phyloP scores from a whole-genome alignment of 306 rosid species.

The Quercus glauca region DNA sequence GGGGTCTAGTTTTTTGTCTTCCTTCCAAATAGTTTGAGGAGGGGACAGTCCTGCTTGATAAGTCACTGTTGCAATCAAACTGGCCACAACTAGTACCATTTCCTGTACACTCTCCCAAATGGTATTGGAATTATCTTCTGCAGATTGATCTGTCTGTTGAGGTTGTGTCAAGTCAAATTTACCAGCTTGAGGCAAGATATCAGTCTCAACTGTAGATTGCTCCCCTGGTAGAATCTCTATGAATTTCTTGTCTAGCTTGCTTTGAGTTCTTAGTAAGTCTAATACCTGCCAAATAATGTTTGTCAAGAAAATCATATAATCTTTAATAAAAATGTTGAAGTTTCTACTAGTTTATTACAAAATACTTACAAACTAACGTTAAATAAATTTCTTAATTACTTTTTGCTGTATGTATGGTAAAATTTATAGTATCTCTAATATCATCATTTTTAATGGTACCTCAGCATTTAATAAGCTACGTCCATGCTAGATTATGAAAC shows the following conservation, averaged over 20 bases:
- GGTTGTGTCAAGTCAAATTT: constrained; percentile 1
- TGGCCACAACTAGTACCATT: constrained; percentile 12
- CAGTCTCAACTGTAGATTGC: not conserved
- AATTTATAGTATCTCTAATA: too few species aligned
- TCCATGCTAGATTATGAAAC: too few species aligned
- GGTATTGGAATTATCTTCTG: not conserved
- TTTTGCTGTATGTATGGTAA: too few species aligned
- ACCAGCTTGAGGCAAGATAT: not conserved
- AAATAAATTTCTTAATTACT: too few species aligned
- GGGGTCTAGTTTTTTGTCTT: not conserved
- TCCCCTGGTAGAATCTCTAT: constrained; percentile 2
- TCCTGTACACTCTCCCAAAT: not conserved
- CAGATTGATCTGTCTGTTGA: not conserved
- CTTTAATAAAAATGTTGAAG: too few species aligned
- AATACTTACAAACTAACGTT: too few species aligned
- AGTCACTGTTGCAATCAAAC: constrained; percentile 4
- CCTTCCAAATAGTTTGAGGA: not conserved
- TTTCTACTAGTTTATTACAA: too few species aligned
- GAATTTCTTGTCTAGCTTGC: not conserved
- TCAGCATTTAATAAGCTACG: too few species aligned
- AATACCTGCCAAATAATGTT: not conserved
- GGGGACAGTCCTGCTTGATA: not conserved
- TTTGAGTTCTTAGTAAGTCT: not conserved
- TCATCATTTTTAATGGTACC: too few species aligned
- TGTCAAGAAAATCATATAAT: too few species aligned